Percentiles rank a stretch among this genome's conserved stretches.
These are phyloP conservation scores for Mucor lusitanicus DNA, from an alignment of 371 early-diverging fungal species.

Conservation along the genomic window DNA sequence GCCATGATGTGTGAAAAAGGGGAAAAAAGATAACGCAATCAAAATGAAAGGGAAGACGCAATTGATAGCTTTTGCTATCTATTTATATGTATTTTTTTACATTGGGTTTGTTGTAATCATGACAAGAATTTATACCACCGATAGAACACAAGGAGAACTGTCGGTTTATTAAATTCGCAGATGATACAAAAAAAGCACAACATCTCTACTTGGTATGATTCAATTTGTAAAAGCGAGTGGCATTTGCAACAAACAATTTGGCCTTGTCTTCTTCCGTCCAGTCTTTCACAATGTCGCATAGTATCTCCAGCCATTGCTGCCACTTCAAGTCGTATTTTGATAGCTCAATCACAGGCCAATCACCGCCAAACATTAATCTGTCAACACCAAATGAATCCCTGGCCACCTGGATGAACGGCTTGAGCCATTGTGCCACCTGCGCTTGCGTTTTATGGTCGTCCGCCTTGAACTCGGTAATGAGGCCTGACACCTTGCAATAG, in stretches of 20 bases:
- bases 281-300: conserved; percentile 24
- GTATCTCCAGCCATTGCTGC: conserved; percentile 36
- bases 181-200: background rate
- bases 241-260: conserved; percentile 42
- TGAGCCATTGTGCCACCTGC: conserved; percentile 21
- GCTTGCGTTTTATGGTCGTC: background rate
- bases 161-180: background rate
- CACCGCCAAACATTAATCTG: conserved; percentile 48
- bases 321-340: conserved; percentile 14
- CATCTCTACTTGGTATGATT: conserved; percentile 2
- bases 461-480: conserved; percentile 35
- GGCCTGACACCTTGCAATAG: conserved; percentile 44
- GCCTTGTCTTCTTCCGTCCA: conserved; percentile 39
- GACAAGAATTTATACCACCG: background rate
- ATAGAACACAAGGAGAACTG: background rate
- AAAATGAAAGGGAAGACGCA: background rate
- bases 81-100: background rate
- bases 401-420: conserved; percentile 40
- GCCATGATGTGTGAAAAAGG: background rate
- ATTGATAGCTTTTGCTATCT: background rate
- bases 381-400: conserved; percentile 42
- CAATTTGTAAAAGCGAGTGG: conserved; percentile 22
- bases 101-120: background rate
- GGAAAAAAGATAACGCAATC: background rate
- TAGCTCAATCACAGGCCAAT: conserved; percentile 41